Conservation (phyloP, 2,329 filamentous ascomycete genomes). For the Microcyclosporella mali region DNA sequence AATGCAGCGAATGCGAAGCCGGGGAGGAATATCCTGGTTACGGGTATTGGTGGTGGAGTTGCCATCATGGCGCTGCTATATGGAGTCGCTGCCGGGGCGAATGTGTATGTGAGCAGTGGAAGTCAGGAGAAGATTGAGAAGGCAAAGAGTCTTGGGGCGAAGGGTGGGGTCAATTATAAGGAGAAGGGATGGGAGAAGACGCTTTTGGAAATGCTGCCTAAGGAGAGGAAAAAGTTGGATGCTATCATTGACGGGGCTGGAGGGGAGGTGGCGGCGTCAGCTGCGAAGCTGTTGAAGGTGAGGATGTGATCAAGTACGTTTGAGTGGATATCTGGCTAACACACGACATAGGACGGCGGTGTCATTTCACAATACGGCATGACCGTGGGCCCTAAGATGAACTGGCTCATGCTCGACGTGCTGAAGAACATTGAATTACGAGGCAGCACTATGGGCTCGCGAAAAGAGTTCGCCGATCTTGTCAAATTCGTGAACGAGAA, state of each 20-base stretch:
- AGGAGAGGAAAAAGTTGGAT: constrained; percentile 65
- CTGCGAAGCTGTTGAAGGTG: constrained; percentile 61
- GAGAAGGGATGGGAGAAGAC: constrained; percentile 75
- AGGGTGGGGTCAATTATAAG: constrained; percentile 77
- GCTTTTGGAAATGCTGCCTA: constrained; percentile 55
- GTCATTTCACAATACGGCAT: constrained; percentile 86
- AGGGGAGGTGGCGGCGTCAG: constrained; percentile 70
- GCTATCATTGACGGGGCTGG: constrained; percentile 87
- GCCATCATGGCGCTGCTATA: constrained; percentile 78
- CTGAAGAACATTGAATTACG: constrained; percentile 81
- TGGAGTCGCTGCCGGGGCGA: constrained; percentile 64
- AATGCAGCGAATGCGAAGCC: constrained; percentile 54
- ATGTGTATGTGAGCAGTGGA: constrained; percentile 76
- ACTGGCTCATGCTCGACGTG: constrained; percentile 76
- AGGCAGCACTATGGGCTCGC: constrained; percentile 86
- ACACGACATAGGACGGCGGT: constrained; percentile 55
- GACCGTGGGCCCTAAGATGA: constrained; percentile 79
- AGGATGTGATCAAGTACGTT: constrained; percentile 7
- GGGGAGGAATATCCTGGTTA: constrained; percentile 74
- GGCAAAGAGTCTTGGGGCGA: constrained; percentile 66
- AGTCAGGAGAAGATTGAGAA: constrained; percentile 67
- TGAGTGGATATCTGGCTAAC: constrained; percentile 8
- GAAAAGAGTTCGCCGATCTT: constrained; percentile 87
- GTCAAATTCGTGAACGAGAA: constrained; percentile 70
- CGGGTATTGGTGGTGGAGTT: constrained; percentile 88